Percentiles rank a stretch among this genome's conserved stretches.
phyloP scores from a whole-genome alignment of 1,139 yeast species.

The Yamadazyma triangularis region DNA sequence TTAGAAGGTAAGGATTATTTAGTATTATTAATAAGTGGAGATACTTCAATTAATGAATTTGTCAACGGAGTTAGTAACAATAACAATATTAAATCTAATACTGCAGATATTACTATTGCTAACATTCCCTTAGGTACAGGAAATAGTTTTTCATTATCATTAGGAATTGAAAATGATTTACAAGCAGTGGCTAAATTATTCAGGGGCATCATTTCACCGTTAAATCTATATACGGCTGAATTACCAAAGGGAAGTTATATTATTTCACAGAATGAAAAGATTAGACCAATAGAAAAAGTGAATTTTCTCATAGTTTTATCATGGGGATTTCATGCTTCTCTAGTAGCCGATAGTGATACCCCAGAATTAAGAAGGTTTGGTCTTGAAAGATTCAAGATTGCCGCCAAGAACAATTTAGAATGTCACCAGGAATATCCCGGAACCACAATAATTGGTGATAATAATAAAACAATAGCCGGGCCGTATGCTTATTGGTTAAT shows the following conservation, averaged over 20 bases:
- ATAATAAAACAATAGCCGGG: constrained; percentile 17
- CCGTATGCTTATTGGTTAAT: constrained; percentile 66
- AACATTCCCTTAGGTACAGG: constrained; percentile 85
- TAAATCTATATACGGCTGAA: constrained; percentile 51
- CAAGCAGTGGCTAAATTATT: constrained; percentile 41
- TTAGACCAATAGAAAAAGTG: constrained; percentile 12
- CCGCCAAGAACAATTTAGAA: constrained; percentile 54
- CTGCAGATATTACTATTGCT: constrained; percentile 28
- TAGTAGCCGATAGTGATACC: constrained; percentile 76
- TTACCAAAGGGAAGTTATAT: constrained; percentile 48
- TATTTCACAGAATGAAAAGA: constrained; percentile 18
- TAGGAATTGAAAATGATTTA: constrained; percentile 39
- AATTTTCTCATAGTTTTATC: constrained; percentile 67
- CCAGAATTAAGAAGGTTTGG: constrained; percentile 66
- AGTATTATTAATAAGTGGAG: constrained; percentile 73
- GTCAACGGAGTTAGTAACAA: constrained; percentile 37
- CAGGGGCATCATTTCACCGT: constrained; percentile 20
- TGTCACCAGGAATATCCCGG: constrained; percentile 51
- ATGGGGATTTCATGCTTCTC: constrained; percentile 82
- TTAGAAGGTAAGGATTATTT: constrained; percentile 26
- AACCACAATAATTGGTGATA: constrained; percentile 14
- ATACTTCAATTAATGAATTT: constrained; percentile 78
- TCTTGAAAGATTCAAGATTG: constrained; percentile 59
- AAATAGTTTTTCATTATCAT: constrained; percentile 68
- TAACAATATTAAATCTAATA: too few relatives aligned